These are phyloP conservation scores for Xylaria venustula DNA, from an alignment of 495 filamentous ascomycete genomes.

Conservation along the genomic window DNA sequence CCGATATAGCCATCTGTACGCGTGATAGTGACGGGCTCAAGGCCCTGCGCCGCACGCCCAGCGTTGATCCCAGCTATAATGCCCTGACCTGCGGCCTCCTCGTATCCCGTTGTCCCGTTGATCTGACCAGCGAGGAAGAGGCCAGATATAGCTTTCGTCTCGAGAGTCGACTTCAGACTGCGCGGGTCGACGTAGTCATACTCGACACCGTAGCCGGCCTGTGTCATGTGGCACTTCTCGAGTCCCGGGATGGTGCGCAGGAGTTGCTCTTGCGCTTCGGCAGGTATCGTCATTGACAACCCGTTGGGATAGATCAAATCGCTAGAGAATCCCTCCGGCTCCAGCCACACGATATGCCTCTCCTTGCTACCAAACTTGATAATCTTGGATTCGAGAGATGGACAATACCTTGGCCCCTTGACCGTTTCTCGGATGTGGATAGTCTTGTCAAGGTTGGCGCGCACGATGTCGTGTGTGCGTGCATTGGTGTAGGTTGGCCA, in stretches of 20 bases:
- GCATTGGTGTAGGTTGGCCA: conserved; percentile 83
- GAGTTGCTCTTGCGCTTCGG: conserved; percentile 77
- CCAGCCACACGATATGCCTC: conserved; percentile 90
- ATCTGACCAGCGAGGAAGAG: conserved; percentile 95
- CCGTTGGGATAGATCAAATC: conserved; percentile 95
- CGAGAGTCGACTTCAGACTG: conserved; percentile 77
- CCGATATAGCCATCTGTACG: conserved; percentile 93
- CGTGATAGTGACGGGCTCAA: conserved; percentile 63
- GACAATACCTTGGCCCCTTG: conserved; percentile 91
- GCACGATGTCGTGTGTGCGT: conserved; percentile 77
- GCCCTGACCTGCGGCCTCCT: conserved; percentile 93
- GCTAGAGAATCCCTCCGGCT: conserved; percentile 91
- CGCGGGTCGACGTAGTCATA: conserved; percentile 98
- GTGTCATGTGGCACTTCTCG: conserved; percentile 89
- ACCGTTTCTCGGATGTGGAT: conserved; percentile 96
- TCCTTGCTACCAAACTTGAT: conserved; percentile 78
- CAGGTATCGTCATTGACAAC: conserved; percentile 93
- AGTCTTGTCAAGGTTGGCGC: conserved; percentile 83
- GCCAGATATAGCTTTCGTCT: conserved; percentile 88
- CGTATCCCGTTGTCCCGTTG: conserved; percentile 97
- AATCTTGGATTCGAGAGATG: conserved; percentile 91
- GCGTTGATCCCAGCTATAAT: conserved; percentile 93
- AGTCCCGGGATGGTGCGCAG: conserved; percentile 82
- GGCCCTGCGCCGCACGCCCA: conserved; percentile 69
- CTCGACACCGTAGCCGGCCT: conserved; percentile 95